Conservation (phyloP, 768 basidiomycete genomes). For the Trametes cubensis region DNA sequence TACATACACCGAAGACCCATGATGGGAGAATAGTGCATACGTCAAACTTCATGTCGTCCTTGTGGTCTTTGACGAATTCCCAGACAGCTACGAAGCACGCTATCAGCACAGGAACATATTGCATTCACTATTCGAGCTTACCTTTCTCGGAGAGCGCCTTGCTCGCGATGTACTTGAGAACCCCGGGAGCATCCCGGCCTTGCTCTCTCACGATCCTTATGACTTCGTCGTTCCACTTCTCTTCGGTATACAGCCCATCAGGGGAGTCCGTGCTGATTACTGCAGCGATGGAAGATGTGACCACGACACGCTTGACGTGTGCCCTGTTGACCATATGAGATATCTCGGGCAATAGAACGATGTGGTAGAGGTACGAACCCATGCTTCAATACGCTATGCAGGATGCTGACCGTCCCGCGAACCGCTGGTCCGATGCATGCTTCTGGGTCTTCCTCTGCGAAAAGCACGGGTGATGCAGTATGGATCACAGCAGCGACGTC, state of each 20-base stretch:
- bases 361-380: slow-evolving; percentile 35
- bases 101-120: background rate
- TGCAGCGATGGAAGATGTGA: slow-evolving; percentile 57
- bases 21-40: slow-evolving; percentile 51
- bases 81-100: slow-evolving; percentile 44
- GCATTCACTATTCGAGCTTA: background rate
- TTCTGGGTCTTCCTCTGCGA: slow-evolving; percentile 44
- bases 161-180: slow-evolving; percentile 53
- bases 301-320: slow-evolving; percentile 61
- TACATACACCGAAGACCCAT: slow-evolving; percentile 28
- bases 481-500: slow-evolving; percentile 72
- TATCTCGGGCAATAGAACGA: no score
- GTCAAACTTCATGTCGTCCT: slow-evolving; percentile 34
- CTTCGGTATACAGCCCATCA: slow-evolving; percentile 44
- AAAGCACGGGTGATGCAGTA: slow-evolving; percentile 62
- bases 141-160: slow-evolving; percentile 61
- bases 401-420: slow-evolving; percentile 63
- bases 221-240: slow-evolving; percentile 62
- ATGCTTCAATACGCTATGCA: slow-evolving; percentile 62
- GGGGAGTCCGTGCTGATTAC: slow-evolving; percentile 34
- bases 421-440: slow-evolving; percentile 73
- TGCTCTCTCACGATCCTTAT: slow-evolving; percentile 49
- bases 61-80: slow-evolving; percentile 43
- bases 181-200: slow-evolving; percentile 45
- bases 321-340: slow-evolving; percentile 25